These are phyloP conservation scores for Acanthamoeba lenticulata DNA, from an alignment of 208 protist genomes.

Conservation along the genomic window DNA sequence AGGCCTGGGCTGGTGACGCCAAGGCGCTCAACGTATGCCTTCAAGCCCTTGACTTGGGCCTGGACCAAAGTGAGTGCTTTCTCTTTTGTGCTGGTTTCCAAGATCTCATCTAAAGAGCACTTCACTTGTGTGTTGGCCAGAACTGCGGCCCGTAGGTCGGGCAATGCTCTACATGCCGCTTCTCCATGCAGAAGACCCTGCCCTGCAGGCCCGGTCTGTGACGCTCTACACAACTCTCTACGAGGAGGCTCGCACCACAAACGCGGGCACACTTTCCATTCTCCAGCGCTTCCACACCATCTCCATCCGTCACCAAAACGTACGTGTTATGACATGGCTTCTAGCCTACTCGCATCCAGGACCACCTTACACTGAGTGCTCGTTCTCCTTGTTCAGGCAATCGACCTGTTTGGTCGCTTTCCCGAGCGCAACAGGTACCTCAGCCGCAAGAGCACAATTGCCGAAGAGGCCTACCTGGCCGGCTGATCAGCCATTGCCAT, in stretches of 20 bases:
- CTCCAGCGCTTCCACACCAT: conserved; percentile 31
- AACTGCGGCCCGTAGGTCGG: conserved; percentile 5
- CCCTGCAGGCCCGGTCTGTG: conserved; percentile 19
- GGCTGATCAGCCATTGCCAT: neutral
- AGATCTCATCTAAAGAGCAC: neutral
- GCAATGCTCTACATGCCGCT: conserved; percentile 65
- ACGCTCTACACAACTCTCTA: neutral
- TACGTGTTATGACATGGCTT: no score
- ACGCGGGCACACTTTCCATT: neutral
- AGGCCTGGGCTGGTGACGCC: conserved; percentile 40
- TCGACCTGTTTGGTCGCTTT: conserved; percentile 28
- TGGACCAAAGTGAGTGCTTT: neutral
- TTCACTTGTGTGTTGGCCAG: neutral
- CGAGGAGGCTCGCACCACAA: neutral
- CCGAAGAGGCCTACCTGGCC: conserved; percentile 26
- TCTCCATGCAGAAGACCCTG: conserved; percentile 25
- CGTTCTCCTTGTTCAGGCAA: neutral
- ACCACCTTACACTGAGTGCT: neutral
- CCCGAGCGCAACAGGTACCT: conserved; percentile 52
- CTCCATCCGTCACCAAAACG: neutral
- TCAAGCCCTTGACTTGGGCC: neutral
- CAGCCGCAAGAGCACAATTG: neutral
- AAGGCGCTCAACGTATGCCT: neutral
- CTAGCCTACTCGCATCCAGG: neutral
- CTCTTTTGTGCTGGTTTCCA: neutral